phyloP scores from a whole-genome alignment of 2,329 filamentous ascomycete species.

The Fusarium abutilonis region DNA sequence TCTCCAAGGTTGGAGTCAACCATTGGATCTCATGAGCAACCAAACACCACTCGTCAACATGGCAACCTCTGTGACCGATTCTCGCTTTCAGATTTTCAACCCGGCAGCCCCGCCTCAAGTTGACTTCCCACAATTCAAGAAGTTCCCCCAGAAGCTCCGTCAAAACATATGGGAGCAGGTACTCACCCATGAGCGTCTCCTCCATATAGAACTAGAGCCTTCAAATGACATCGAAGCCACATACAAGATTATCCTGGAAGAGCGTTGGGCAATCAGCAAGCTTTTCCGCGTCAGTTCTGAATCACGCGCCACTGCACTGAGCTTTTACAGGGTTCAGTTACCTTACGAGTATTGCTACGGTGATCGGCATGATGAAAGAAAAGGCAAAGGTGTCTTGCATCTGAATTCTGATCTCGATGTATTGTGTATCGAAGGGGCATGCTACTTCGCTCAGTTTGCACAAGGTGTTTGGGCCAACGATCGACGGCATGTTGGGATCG shows the following conservation, averaged over 20 bases:
- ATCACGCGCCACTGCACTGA: background rate
- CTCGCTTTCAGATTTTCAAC: background rate
- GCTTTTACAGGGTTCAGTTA: background rate
- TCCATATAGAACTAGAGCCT: background rate
- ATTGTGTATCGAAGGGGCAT: background rate
- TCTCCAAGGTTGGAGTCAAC: background rate
- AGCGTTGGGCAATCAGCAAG: background rate
- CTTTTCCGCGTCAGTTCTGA: background rate
- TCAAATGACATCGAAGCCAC: background rate
- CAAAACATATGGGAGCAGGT: background rate
- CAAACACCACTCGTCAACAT: background rate
- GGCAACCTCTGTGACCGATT: background rate
- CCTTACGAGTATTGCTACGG: background rate
- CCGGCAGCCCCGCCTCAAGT: background rate
- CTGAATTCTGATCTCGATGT: constrained; percentile 3
- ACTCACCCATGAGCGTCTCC: background rate
- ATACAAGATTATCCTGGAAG: background rate
- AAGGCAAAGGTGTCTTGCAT: background rate
- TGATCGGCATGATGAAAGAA: background rate
- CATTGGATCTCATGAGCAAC: background rate
- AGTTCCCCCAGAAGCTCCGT: background rate
- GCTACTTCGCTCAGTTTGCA: background rate
- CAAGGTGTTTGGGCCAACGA: background rate
- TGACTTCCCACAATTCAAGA: background rate
- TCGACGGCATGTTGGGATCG: background rate